Percentiles rank a stretch among this genome's conserved stretches.
Evolutionary conservation across 495 filamentous ascomycete species (phyloP).

Genomic region (Neurospora terricola): DNA sequence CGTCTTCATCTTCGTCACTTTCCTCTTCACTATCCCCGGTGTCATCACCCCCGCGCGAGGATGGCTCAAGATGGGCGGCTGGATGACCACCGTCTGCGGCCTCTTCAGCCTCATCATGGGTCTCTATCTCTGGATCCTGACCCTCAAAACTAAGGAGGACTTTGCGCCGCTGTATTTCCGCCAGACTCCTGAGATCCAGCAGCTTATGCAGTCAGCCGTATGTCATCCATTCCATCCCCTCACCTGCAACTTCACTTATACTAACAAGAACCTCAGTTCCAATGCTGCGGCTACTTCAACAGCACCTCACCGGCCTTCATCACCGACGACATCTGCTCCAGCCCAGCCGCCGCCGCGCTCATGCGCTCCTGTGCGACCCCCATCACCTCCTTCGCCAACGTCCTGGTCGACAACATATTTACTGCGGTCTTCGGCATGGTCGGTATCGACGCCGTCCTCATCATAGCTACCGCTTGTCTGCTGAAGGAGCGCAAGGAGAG

Average conservation of each 20-base stretch:
- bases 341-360: constrained; percentile 51
- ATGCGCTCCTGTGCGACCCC: constrained; percentile 54
- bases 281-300: constrained; percentile 68
- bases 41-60: constrained; percentile 46
- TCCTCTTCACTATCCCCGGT: constrained; percentile 47
- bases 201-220: constrained; percentile 56
- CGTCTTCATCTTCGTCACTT: constrained; percentile 47
- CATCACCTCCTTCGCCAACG: constrained; percentile 54
- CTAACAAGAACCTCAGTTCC: constrained; percentile 41
- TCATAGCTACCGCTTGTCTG: constrained; percentile 58
- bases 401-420: constrained; percentile 61
- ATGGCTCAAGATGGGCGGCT: constrained; percentile 51
- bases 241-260: background rate
- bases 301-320: constrained; percentile 54
- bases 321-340: constrained; percentile 49
- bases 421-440: constrained; percentile 68
- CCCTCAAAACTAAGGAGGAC: constrained; percentile 50
- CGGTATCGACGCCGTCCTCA: constrained; percentile 50
- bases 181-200: constrained; percentile 43
- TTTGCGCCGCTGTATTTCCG: constrained; percentile 44
- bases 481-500: constrained; percentile 64
- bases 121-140: constrained; percentile 58
- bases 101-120: constrained; percentile 57
- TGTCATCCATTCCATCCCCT: constrained; percentile 10
- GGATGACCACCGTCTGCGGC: constrained; percentile 48